Conservation (phyloP, 2,329 filamentous ascomycete genomes). For the Bipolaris gigantea region DNA sequence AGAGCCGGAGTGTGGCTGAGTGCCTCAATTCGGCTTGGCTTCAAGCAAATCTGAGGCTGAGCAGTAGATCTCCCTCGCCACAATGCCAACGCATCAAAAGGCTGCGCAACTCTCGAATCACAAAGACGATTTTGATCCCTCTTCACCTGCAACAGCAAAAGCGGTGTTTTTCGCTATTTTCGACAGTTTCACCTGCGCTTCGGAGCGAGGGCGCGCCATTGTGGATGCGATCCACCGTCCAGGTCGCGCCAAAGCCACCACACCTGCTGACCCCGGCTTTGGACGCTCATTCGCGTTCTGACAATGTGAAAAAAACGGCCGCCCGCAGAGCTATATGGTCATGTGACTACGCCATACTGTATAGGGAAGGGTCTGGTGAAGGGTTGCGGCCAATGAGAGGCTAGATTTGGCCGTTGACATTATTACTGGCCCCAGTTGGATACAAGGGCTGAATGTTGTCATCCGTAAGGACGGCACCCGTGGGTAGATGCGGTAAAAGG, state of each 20-base stretch:
- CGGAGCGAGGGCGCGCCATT: slow-evolving; percentile 22
- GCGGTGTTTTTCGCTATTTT: slow-evolving; percentile 18
- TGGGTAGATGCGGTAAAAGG: background rate
- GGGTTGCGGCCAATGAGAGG: slow-evolving; percentile 30
- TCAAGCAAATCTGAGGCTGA: slow-evolving; percentile 37
- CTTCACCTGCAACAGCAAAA: slow-evolving; percentile 11
- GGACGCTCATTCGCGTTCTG: slow-evolving; percentile 35
- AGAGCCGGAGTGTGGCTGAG: slow-evolving; percentile 40
- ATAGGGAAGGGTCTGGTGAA: slow-evolving; percentile 17
- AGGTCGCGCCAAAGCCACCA: slow-evolving; percentile 36
- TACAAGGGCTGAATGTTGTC: slow-evolving; percentile 27
- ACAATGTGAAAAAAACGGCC: slow-evolving; percentile 29
- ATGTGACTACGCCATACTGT: slow-evolving; percentile 33
- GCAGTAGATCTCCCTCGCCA: slow-evolving; percentile 34
- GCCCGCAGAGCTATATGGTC: slow-evolving; percentile 34
- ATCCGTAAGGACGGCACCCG: slow-evolving; percentile 1
- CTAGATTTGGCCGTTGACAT: slow-evolving; percentile 10
- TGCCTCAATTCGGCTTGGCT: slow-evolving; percentile 28
- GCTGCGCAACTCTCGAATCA: slow-evolving; percentile 18
- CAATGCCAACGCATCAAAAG: slow-evolving; percentile 39
- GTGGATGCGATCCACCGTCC: slow-evolving; percentile 30
- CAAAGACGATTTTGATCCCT: background rate
- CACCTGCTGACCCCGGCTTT: slow-evolving; percentile 27
- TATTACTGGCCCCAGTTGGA: slow-evolving; percentile 29
- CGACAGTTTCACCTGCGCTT: slow-evolving; percentile 29